Conservation (phyloP, 1,139 yeast genomes). For the Yamadazyma buinensis region DNA sequence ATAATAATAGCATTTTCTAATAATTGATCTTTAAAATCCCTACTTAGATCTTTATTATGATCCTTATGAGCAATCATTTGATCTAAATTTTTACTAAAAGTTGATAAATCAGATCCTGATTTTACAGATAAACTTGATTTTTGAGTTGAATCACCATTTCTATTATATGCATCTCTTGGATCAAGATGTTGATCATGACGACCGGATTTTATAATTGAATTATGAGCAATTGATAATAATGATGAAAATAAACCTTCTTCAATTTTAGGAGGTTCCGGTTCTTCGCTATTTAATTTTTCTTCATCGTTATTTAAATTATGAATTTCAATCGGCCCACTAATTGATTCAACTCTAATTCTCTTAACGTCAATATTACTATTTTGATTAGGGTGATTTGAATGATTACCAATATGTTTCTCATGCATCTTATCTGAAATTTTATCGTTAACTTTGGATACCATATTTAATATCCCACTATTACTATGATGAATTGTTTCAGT, state of each 20-base stretch:
- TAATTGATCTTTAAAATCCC: background rate
- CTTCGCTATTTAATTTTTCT: background rate
- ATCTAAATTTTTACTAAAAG: slow-evolving; percentile 18
- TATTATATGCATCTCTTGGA: no score
- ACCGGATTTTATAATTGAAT: slow-evolving; percentile 5
- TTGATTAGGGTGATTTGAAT: no score
- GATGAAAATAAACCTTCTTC: slow-evolving; percentile 22
- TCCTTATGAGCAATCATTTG: slow-evolving; percentile 11
- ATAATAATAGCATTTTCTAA: background rate
- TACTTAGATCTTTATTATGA: no score
- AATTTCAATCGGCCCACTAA: background rate
- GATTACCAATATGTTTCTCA: background rate
- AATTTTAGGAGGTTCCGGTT: slow-evolving; percentile 2
- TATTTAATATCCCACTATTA: background rate
- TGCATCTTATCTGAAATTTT: background rate
- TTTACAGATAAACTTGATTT: slow-evolving; percentile 2
- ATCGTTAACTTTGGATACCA: background rate
- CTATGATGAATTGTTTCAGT: background rate
- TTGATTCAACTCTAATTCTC: no score
- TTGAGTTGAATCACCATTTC: background rate
- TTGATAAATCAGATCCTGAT: slow-evolving; percentile 11
- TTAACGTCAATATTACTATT: background rate
- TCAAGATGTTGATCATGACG: background rate
- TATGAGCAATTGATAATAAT: slow-evolving; percentile 29
- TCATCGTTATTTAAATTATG: background rate